Conservation (phyloP, 352 stramenopile species). For the Discostella stelligera region DNA sequence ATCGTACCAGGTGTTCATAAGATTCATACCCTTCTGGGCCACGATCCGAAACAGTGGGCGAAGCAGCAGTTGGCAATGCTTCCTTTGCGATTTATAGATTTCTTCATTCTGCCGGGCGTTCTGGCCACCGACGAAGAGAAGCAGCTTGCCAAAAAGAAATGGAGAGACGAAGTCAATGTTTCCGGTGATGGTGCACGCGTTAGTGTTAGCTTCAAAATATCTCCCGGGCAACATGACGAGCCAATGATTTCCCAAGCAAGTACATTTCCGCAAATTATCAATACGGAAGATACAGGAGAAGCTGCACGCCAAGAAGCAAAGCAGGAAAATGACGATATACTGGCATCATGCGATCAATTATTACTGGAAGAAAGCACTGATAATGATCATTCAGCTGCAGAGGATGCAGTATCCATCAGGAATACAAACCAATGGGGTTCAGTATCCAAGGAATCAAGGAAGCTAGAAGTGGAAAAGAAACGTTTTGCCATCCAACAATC, state of each 20-base stretch:
- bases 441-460: neutral
- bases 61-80: constrained; percentile 22
- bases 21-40: constrained; percentile 36
- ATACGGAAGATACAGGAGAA: neutral
- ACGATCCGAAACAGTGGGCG: constrained; percentile 36
- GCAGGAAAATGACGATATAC: too few relatives aligned
- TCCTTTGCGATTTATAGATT: constrained; percentile 36
- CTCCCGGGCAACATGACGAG: too few relatives aligned
- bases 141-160: constrained; percentile 1
- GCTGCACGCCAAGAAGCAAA: neutral
- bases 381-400: neutral
- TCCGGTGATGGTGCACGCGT: neutral
- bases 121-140: constrained; percentile 31
- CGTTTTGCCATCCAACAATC: neutral
- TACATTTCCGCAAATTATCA: too few relatives aligned
- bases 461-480: constrained; percentile 2
- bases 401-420: neutral
- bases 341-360: neutral
- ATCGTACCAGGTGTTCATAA: constrained; percentile 43
- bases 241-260: too few relatives aligned
- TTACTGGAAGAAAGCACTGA: neutral
- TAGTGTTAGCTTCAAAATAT: too few relatives aligned
- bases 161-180: neutral
- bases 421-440: neutral
- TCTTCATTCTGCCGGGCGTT: constrained; percentile 43